These are phyloP conservation scores for Paratrypanosoma confusum DNA, from an alignment of 208 protist genomes.

Conservation along the genomic window DNA sequence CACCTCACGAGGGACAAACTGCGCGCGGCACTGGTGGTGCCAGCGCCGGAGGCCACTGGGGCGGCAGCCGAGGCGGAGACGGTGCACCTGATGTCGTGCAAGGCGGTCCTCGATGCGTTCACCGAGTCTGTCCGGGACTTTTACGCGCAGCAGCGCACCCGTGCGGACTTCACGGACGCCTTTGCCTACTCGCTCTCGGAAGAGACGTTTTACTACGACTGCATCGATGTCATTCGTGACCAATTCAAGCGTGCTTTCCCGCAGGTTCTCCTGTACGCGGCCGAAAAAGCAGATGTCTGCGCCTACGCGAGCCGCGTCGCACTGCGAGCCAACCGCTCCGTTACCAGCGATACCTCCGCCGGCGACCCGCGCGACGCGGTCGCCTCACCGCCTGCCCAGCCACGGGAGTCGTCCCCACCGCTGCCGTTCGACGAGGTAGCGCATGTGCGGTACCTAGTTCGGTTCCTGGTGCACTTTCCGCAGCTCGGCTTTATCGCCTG, in stretches of 20 bases:
- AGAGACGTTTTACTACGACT: slow-evolving; percentile 46
- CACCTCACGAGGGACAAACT: slow-evolving; percentile 42
- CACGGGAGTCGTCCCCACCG: too few species aligned
- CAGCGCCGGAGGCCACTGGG: neutral
- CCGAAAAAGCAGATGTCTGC: slow-evolving; percentile 47
- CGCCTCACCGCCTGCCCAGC: too few species aligned
- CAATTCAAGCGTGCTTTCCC: slow-evolving; percentile 47
- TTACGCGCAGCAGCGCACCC: slow-evolving; percentile 26
- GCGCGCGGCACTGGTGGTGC: slow-evolving; percentile 35
- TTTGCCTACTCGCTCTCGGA: slow-evolving; percentile 57
- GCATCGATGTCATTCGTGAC: slow-evolving; percentile 29
- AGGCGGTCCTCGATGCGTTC: slow-evolving; percentile 42
- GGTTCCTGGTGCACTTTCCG: slow-evolving; percentile 73
- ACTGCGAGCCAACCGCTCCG: too few species aligned
- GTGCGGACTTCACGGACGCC: slow-evolving; percentile 44
- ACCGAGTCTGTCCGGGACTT: slow-evolving; percentile 26
- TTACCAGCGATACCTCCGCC: too few species aligned
- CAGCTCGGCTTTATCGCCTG: slow-evolving; percentile 65
- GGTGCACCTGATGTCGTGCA: neutral
- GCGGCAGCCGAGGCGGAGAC: neutral
- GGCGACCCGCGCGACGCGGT: too few species aligned
- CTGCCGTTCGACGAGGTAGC: slow-evolving; percentile 9
- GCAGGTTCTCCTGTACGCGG: slow-evolving; percentile 53
- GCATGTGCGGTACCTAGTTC: slow-evolving; percentile 73
- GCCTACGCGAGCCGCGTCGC: too few species aligned